Conservation (phyloP, 768 basidiomycete species). For the Russula sp. region DNA sequence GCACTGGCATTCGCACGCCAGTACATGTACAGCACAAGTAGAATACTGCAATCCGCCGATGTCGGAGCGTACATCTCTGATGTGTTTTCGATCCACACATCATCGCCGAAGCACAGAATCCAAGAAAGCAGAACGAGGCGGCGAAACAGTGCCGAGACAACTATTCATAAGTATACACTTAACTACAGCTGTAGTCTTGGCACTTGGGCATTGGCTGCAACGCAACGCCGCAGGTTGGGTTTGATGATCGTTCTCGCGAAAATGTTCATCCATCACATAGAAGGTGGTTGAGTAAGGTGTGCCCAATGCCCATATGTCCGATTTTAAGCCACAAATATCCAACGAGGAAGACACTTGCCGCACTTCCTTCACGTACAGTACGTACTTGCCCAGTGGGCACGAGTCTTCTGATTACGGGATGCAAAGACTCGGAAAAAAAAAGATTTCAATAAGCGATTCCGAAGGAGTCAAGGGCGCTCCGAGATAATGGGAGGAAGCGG, state of each 20-base stretch:
- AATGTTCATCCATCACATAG: background rate
- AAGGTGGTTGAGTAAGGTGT: too few relatives aligned
- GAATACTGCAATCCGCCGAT: too few relatives aligned
- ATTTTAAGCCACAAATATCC: background rate
- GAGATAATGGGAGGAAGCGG: background rate
- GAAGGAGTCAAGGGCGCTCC: conserved; percentile 3
- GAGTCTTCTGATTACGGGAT: background rate
- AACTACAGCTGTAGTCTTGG: background rate
- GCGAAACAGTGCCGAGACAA: background rate
- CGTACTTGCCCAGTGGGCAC: background rate
- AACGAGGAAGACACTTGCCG: too few relatives aligned
- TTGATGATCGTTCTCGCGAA: too few relatives aligned
- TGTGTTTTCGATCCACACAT: background rate
- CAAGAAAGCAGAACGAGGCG: background rate
- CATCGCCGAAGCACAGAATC: background rate
- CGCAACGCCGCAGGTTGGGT: background rate
- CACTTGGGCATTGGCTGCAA: background rate
- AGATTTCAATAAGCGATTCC: background rate
- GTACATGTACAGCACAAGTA: background rate
- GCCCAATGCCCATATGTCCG: background rate
- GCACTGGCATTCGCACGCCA: too few relatives aligned
- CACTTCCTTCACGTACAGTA: background rate
- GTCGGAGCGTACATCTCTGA: background rate
- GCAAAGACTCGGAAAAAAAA: background rate
- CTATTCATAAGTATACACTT: background rate